These are phyloP conservation scores for Helotiales sp. DNA, from an alignment of 2,329 filamentous ascomycete genomes.

Conservation along the genomic window DNA sequence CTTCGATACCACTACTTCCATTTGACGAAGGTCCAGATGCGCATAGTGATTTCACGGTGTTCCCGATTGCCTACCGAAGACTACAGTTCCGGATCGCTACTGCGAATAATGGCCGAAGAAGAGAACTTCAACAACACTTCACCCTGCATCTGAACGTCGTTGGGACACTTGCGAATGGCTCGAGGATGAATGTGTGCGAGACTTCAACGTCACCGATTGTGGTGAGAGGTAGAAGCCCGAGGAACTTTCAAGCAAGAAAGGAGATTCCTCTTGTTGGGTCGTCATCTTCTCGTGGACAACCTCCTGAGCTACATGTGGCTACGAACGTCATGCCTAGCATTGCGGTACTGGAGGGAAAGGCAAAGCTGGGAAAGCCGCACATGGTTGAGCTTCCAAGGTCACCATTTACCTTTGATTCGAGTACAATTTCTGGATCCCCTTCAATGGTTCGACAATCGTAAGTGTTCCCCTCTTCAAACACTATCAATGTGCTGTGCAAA, in stretches of 20 bases:
- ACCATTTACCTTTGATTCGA: slow-evolving; percentile 42
- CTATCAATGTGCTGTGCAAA: not conserved
- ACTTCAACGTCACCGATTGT: slow-evolving; percentile 89
- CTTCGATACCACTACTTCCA: slow-evolving; percentile 75
- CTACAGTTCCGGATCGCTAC: slow-evolving; percentile 94
- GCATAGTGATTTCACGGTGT: slow-evolving; percentile 77
- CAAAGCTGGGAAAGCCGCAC: slow-evolving; percentile 34
- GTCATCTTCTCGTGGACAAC: slow-evolving; percentile 42
- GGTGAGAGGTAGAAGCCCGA: slow-evolving; percentile 87
- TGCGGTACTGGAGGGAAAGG: slow-evolving; percentile 30
- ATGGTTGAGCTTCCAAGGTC: slow-evolving; percentile 41
- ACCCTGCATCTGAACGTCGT: slow-evolving; percentile 85
- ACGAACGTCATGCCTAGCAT: slow-evolving; percentile 34
- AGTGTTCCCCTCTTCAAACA: slow-evolving; percentile 24
- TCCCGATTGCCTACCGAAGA: slow-evolving; percentile 92
- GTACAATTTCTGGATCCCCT: slow-evolving; percentile 37
- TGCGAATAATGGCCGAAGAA: slow-evolving; percentile 91
- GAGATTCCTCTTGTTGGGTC: slow-evolving; percentile 74
- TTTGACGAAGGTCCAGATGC: slow-evolving; percentile 56
- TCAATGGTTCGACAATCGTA: slow-evolving; percentile 40
- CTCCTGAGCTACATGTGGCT: slow-evolving; percentile 40
- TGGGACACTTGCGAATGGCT: slow-evolving; percentile 82
- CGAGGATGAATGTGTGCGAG: slow-evolving; percentile 81
- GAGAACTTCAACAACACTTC: slow-evolving; percentile 96
- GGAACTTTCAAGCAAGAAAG: slow-evolving; percentile 93